phyloP scores from a whole-genome alignment of 495 filamentous ascomycete genomes.

The Viridothelium virens region DNA sequence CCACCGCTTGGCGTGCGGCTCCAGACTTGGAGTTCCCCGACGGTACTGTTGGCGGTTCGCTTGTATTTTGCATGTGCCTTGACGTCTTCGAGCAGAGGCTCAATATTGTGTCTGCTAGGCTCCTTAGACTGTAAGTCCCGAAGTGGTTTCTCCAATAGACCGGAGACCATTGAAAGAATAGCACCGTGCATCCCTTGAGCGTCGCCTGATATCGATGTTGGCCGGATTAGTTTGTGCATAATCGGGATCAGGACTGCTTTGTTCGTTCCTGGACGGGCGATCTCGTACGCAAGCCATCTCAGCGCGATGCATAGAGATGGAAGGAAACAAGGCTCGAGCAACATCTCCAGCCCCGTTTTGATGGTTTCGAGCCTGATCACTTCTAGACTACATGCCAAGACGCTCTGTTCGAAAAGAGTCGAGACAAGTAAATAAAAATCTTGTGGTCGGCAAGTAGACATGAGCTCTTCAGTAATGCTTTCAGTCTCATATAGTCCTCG shows the following conservation, averaged over 20 bases:
- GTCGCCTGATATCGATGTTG: conserved; percentile 70
- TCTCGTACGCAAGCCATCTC: conserved; percentile 66
- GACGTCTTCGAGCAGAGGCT: conserved; percentile 62
- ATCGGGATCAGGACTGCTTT: conserved; percentile 53
- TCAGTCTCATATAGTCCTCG: conserved; percentile 66
- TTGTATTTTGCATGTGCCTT: conserved; percentile 60
- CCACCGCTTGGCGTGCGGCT: conserved; percentile 53
- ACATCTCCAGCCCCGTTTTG: conserved; percentile 78
- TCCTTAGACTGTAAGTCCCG: conserved; percentile 62
- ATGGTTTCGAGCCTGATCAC: conserved; percentile 71
- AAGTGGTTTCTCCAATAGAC: conserved; percentile 66
- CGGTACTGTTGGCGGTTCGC: conserved; percentile 55
- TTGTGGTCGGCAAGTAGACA: conserved; percentile 85
- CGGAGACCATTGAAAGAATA: conserved; percentile 74
- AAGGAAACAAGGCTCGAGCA: conserved; percentile 83
- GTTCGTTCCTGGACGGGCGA: conserved; percentile 22
- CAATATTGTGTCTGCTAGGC: conserved; percentile 60
- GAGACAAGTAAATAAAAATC: conserved; percentile 90
- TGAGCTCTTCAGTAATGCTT: conserved; percentile 76
- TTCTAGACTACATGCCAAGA: conserved; percentile 63
- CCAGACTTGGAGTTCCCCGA: conserved; percentile 73
- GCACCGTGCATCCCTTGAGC: conserved; percentile 72
- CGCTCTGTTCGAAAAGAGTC: conserved; percentile 77
- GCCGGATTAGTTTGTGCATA: conserved; percentile 65
- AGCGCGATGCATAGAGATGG: conserved; percentile 79